A percentile compares a stretch with the other conserved stretches of the same genome.
phyloP scores from a whole-genome alignment of 176 grass and related monocot species.

The Rhynchospora pubera region DNA sequence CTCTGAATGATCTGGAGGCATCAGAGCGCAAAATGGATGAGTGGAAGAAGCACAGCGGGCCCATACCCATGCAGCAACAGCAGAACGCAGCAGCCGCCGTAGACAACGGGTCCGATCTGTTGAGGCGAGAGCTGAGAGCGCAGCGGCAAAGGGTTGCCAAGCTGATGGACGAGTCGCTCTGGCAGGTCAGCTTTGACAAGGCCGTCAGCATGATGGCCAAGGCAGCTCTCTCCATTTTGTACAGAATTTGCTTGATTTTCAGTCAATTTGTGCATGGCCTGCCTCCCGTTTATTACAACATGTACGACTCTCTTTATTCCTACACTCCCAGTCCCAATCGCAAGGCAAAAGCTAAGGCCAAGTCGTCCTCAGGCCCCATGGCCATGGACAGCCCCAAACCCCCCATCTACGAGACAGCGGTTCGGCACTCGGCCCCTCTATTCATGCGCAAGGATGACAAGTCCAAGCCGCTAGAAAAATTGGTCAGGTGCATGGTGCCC shows the following conservation, averaged over 20 bases:
- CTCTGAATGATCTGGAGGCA: constrained; percentile 55
- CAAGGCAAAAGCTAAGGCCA: constrained; percentile 8
- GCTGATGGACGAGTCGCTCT: constrained; percentile 58
- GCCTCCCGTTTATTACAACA: constrained; percentile 13
- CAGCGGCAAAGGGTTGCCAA: constrained; percentile 43
- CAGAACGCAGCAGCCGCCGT: background rate
- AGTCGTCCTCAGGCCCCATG: constrained; percentile 39
- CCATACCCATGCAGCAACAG: constrained; percentile 46
- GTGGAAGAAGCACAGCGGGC: constrained; percentile 63
- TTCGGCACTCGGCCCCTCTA: constrained; percentile 65
- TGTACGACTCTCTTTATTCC: background rate
- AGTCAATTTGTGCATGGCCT: constrained; percentile 42
- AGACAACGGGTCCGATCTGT: constrained; percentile 23
- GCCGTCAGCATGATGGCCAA: constrained; percentile 53
- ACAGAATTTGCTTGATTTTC: constrained; percentile 44
- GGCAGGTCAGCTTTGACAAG: constrained; percentile 41
- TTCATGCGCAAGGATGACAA: constrained; percentile 22
- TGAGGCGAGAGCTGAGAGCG: constrained; percentile 35
- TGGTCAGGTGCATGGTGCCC: constrained; percentile 24
- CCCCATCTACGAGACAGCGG: background rate
- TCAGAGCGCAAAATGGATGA: constrained; percentile 57
- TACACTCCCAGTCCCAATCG: too few relatives aligned
- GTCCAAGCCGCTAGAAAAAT: background rate
- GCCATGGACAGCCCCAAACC: constrained; percentile 23
- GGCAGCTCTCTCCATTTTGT: constrained; percentile 50